Evolutionary conservation across 768 basidiomycete genomes (phyloP).

Genomic region (Sutorius australiensis): DNA sequence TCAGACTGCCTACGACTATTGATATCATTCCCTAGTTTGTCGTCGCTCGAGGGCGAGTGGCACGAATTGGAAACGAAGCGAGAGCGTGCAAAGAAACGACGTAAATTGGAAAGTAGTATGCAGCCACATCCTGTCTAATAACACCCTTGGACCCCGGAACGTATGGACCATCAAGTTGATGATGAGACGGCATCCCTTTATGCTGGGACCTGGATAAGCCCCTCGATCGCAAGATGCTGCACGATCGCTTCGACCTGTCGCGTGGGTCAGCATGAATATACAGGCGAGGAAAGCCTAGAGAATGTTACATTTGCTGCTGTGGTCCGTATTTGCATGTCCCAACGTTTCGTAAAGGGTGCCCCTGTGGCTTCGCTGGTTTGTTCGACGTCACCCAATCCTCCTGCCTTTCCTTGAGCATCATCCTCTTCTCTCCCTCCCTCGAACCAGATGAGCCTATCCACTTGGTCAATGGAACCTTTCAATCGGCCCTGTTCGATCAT

Average conservation of each 20-base stretch:
- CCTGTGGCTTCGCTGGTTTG: slow-evolving; percentile 86
- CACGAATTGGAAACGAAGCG: slow-evolving; percentile 96
- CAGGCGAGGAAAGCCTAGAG: background rate
- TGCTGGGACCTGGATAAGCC: slow-evolving; percentile 45
- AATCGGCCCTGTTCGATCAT: slow-evolving; percentile 99
- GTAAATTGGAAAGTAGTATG: slow-evolving; percentile 54
- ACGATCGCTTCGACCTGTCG: slow-evolving; percentile 79
- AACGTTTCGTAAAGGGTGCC: slow-evolving; percentile 86
- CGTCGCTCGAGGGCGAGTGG: slow-evolving; percentile 89
- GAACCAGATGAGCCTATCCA: slow-evolving; percentile 91
- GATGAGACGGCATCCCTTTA: slow-evolving; percentile 14
- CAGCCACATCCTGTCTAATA: slow-evolving; percentile 36
- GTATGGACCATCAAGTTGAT: slow-evolving; percentile 10
- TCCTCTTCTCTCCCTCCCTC: slow-evolving; percentile 85
- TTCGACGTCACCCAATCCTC: slow-evolving; percentile 84
- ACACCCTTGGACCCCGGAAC: slow-evolving; percentile 18
- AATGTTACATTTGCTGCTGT: slow-evolving; percentile 77
- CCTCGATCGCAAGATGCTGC: slow-evolving; percentile 73
- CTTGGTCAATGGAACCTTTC: slow-evolving; percentile 92
- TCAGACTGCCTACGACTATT: slow-evolving; percentile 1
- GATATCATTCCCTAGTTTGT: slow-evolving; percentile 47
- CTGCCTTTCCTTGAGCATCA: slow-evolving; percentile 90
- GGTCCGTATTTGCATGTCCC: slow-evolving; percentile 91
- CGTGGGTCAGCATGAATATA: slow-evolving; percentile 1
- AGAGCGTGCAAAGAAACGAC: slow-evolving; percentile 79